Conservation (phyloP, 305 asterid species). For the Fraxinus sp. region DNA sequence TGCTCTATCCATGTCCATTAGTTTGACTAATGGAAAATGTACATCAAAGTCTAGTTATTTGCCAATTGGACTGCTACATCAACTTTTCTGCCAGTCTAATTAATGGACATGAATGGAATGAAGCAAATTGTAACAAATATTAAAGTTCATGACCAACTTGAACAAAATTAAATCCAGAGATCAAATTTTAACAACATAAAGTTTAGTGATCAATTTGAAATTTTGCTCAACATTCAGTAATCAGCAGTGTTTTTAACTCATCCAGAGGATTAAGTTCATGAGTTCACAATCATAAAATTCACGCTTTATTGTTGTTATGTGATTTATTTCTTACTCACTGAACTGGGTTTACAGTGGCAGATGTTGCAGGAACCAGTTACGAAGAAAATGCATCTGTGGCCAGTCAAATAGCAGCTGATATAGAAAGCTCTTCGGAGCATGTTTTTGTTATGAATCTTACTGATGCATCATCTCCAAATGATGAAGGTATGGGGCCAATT, state of each 20-base stretch:
- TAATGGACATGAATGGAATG: neutral
- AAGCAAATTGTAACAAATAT: neutral
- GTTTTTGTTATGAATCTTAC: conserved; percentile 8
- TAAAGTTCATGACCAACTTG: neutral
- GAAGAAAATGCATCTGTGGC: conserved; percentile 24
- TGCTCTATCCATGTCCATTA: neutral
- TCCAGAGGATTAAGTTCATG: neutral
- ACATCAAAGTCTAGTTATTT: neutral
- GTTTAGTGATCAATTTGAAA: neutral
- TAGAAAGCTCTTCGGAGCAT: conserved; percentile 27
- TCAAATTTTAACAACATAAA: neutral
- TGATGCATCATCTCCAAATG: conserved; percentile 18
- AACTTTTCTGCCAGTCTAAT: neutral
- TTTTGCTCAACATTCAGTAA: neutral
- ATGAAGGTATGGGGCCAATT: conserved; percentile 27
- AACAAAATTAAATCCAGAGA: neutral
- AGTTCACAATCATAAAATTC: neutral
- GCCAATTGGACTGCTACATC: neutral
- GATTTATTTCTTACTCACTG: conserved; percentile 22
- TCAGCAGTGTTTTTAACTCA: neutral
- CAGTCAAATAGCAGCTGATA: conserved; percentile 27
- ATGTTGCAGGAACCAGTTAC: conserved; percentile 25
- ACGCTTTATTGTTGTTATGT: conserved; percentile 14
- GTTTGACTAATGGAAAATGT: neutral
- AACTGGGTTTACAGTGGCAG: conserved; percentile 34